Percentiles rank a stretch among this genome's conserved stretches.
Evolutionary conservation across 1,139 yeast species (phyloP).

Genomic region (Chernovozyma aurita): DNA sequence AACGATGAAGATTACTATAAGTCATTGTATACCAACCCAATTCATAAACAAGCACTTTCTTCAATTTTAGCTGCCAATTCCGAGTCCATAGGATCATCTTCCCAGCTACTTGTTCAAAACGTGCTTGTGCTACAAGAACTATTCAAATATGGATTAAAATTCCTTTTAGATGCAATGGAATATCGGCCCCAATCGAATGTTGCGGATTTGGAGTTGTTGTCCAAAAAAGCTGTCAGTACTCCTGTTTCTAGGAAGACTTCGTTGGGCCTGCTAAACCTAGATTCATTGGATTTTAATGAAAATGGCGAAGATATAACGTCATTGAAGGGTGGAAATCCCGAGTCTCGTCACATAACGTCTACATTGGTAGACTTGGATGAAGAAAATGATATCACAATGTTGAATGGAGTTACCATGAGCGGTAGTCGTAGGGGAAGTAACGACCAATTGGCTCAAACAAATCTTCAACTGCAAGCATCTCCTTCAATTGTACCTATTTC

Average conservation of each 20-base stretch:
- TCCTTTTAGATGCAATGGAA: conserved; percentile 15
- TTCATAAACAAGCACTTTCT: conserved; percentile 21
- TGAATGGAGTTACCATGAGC: conserved; percentile 11
- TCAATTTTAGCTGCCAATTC: conserved; percentile 22
- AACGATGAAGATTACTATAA: conserved; percentile 22
- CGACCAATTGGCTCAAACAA: not conserved
- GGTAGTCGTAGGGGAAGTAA: conserved; percentile 3
- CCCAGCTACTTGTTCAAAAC: conserved; percentile 6
- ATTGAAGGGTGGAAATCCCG: conserved; percentile 10
- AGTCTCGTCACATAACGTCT: conserved; percentile 5
- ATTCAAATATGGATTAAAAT: conserved; percentile 17
- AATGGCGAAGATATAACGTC: conserved; percentile 24
- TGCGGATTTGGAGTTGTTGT: not conserved
- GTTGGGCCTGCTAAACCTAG: not conserved
- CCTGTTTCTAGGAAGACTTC: not conserved
- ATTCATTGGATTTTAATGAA: conserved; percentile 9
- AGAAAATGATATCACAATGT: conserved; percentile 29
- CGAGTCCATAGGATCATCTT: conserved; percentile 10
- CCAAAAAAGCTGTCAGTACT: not conserved
- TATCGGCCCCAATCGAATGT: not conserved
- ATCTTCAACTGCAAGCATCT: not conserved
- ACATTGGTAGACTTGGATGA: conserved; percentile 13
- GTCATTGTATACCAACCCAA: conserved; percentile 23
- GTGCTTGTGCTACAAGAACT: conserved; percentile 16
- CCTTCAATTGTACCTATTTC: not conserved